A percentile compares a stretch with the other conserved stretches of the same genome.
Conservation (phyloP, 2,329 filamentous ascomycete species). For the Chaetomium sp. region DNA sequence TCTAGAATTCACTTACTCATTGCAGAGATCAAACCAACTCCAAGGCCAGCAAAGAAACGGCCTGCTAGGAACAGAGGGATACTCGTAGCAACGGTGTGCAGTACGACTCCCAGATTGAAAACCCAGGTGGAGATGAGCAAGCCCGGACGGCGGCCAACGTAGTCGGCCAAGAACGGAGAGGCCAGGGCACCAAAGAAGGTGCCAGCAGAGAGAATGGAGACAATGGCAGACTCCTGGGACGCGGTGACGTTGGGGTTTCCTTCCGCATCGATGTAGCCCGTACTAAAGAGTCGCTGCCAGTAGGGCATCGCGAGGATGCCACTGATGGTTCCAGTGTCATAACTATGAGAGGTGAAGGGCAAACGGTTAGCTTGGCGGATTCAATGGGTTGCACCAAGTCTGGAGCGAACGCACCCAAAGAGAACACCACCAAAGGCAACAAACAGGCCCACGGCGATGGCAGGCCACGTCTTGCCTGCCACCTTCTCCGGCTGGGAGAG, state of each 20-base stretch:
- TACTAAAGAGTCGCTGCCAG: slow-evolving; percentile 56
- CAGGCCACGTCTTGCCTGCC: slow-evolving; percentile 21
- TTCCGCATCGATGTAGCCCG: slow-evolving; percentile 49
- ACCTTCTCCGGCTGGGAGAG: slow-evolving; percentile 15
- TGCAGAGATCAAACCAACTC: slow-evolving; percentile 74
- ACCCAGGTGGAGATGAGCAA: slow-evolving; percentile 64
- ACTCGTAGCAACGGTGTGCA: slow-evolving; percentile 64
- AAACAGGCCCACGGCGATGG: slow-evolving; percentile 11
- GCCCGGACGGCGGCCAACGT: slow-evolving; percentile 64
- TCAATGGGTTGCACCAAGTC: no score
- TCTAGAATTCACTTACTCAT: slow-evolving; percentile 48
- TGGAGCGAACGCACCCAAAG: slow-evolving; percentile 26
- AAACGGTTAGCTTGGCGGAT: no score
- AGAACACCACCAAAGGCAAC: slow-evolving; percentile 34
- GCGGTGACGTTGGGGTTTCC: slow-evolving; percentile 53
- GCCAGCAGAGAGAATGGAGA: slow-evolving; percentile 74
- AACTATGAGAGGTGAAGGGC: background rate
- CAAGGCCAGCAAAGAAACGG: slow-evolving; percentile 72
- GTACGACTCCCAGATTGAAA: slow-evolving; percentile 67
- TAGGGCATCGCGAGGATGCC: slow-evolving; percentile 42
- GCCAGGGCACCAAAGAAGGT: slow-evolving; percentile 74
- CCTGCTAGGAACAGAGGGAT: slow-evolving; percentile 70
- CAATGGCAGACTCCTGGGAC: slow-evolving; percentile 62
- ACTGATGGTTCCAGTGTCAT: slow-evolving; percentile 34
- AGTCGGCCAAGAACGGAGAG: slow-evolving; percentile 64